phyloP scores from a whole-genome alignment of 805 yeast genomes.

The Candida ovalis region DNA sequence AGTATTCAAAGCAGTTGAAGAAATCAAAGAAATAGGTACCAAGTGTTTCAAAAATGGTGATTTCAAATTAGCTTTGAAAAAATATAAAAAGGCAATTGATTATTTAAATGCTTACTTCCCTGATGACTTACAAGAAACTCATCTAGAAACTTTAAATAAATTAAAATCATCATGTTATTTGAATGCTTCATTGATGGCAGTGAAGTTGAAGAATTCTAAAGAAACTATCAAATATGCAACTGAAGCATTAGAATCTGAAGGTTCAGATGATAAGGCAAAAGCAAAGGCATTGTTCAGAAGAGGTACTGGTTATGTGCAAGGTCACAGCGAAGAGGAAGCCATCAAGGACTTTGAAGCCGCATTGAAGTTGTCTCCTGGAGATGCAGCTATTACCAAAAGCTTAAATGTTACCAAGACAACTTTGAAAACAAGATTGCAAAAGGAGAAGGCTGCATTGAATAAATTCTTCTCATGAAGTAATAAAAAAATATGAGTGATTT shows the following conservation, averaged over 20 bases:
- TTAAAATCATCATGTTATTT: conserved; percentile 62
- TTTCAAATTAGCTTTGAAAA: conserved; percentile 50
- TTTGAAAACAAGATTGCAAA: conserved; percentile 52
- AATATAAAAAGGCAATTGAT: conserved; percentile 69
- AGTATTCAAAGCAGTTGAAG: conserved; percentile 61
- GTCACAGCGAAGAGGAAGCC: conserved; percentile 70
- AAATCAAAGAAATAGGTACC: conserved; percentile 77
- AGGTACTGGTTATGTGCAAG: conserved; percentile 64
- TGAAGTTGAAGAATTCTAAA: conserved; percentile 55
- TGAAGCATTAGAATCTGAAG: conserved; percentile 60
- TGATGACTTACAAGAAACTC: conserved; percentile 55
- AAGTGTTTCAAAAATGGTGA: conserved; percentile 65
- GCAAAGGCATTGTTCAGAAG: conserved; percentile 88
- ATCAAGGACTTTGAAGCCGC: conserved; percentile 65
- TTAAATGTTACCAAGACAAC: conserved; percentile 52
- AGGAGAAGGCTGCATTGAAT: conserved; percentile 70
- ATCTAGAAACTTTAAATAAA: conserved; percentile 44
- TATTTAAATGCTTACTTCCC: conserved; percentile 75
- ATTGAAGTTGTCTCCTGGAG: conserved; percentile 57
- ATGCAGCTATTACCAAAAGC: conserved; percentile 66
- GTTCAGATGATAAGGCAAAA: conserved; percentile 58
- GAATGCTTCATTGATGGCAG: conserved; percentile 71
- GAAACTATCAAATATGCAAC: conserved; percentile 58
- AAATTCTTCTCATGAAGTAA: conserved; percentile 49
- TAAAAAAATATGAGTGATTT: no score